Evolutionary conservation across 352 stramenopile genomes (phyloP), one percentile per base, ranked within the genome.

Genomic region (Aphanomyces invadans): DNA sequence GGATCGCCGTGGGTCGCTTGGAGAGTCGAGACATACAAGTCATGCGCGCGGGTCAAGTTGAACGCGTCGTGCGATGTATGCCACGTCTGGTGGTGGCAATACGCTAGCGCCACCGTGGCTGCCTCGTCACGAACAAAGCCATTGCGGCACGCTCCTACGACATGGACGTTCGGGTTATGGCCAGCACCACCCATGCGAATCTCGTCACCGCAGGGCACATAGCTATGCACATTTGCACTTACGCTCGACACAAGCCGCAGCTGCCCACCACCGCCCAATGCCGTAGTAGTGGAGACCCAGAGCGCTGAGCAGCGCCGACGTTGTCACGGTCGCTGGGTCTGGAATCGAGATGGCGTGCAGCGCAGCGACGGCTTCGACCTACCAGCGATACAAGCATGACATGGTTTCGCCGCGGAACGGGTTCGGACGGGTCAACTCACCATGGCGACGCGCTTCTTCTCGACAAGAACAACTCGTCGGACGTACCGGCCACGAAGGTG

Each of bases 61-160:
- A 77, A 76, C 26, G 67, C 29, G 45, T 88, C 81, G 55, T 81
- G 82, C 1, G 78, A 85, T 2, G 53, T 29, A 57, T 91, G 77
- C 83, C 83, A 91, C 5, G 75, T 56, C 75, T 79, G 80, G 74
- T 89, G 80, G 62, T 91, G 83, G 25, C 72, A 75, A 62, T 88
- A 83, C 2, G 79, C 83, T 23, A 89, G 74, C 4, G 70, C 60
- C 12, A 82, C 44, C 2, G 39, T 66, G 31, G 21, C 12, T 3
- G 17, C 5, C 12, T 2, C 42, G 59, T 44, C 26, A 1, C 19
- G 26, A 1, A 12, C 23, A 4, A 29, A 17, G 25, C 59, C 59
- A 46, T 57, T 44, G 44, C 59, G 44, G 4, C 31, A 29, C 0
- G 57, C 61, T 9, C 55, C 55, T 64, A 36, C 26, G 7, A 42